Evolutionary conservation across 108 stramenopile species (phyloP), one percentile per base, ranked within the genome.

Genomic region (Nitzschia sp.): DNA sequence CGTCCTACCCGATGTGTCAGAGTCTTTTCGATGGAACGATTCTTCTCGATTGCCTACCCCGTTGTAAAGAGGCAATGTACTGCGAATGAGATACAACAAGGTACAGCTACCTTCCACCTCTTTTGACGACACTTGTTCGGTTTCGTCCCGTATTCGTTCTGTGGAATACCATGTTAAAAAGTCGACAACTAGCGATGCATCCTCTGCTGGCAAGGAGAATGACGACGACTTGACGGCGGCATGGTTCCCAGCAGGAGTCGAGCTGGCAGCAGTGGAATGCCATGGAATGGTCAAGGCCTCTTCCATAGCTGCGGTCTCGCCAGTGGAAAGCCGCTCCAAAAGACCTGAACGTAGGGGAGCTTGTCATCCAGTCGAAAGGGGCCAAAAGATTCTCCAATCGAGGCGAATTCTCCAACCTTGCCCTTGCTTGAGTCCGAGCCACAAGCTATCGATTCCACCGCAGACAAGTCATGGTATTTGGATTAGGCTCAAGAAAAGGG

Each of bases 401-500:
- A 8, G 1, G 4, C 5, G 26, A 59, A 70, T 11, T 19, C 33
- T 13, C 19, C 8, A 23, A 70, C 31, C 46, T 49, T 70, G 2
- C 54, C 57, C 46, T 60, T 59, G 38, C 38, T 42, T 42, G 38
- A 42, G 9, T 42, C 38, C n/a, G n/a, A n/a, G n/a, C n/a, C n/a
- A n/a, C n/a, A n/a, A n/a, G 33, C 75, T 29, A 77, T 48, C 25
- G 57, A 19, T 15, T 81, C 75, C 8, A 33, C 71, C 6, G 46
- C 24, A 1, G 19, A 26, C 18, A 84, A 17, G 11, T 66, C 54
- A 38, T 85, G 77, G 1, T 31, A 36, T 35, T 66, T 35, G n/a
- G 64, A 26, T 49, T 78, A 86, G 3, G 78, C 79, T 66, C 71
- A 80, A 13, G 66, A 42, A 64, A 86, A 82, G 8, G 85, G 85